A percentile compares a stretch with the other conserved stretches of the same genome.
These are phyloP conservation scores for Pythium insidiosum DNA, from an alignment of 352 stramenopile species.

Conservation along the genomic window DNA sequence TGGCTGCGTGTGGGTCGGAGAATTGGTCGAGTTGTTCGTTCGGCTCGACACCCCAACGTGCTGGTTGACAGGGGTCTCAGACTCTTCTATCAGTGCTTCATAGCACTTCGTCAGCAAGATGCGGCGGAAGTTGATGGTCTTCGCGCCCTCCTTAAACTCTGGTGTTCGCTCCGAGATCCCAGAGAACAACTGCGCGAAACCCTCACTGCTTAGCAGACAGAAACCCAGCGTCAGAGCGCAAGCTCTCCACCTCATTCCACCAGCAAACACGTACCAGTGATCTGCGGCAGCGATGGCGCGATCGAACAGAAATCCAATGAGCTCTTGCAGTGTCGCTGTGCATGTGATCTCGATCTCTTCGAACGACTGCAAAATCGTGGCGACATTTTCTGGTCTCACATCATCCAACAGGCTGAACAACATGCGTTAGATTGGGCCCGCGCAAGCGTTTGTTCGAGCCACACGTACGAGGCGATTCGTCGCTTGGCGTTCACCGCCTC, in stretches of 20 bases:
- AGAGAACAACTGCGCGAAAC: conserved; percentile 51
- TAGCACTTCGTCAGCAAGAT: conserved; percentile 77
- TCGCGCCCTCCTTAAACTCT: conserved; percentile 78
- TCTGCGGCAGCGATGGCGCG: conserved; percentile 53
- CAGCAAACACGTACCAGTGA: conserved; percentile 30
- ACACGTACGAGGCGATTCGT: conserved; percentile 40
- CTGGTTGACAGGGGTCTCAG: too few species aligned
- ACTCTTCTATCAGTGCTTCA: conserved; percentile 71
- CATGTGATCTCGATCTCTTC: conserved; percentile 59
- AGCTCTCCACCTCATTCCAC: too few species aligned
- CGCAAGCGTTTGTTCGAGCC: background rate
- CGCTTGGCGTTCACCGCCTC: conserved; percentile 51
- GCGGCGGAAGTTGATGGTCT: conserved; percentile 77
- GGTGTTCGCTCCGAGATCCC: conserved; percentile 58
- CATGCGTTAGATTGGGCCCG: background rate
- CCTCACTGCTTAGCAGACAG: conserved; percentile 21
- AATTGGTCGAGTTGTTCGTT: too few species aligned
- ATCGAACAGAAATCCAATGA: conserved; percentile 63
- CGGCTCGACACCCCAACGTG: too few species aligned
- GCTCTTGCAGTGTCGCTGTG: conserved; percentile 60
- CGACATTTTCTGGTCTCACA: conserved; percentile 29
- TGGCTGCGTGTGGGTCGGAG: background rate
- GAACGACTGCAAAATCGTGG: conserved; percentile 38
- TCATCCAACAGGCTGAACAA: conserved; percentile 44
- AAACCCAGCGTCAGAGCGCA: too few species aligned